Conservation (phyloP, 2,329 filamentous ascomycete species). For the Fusarium bactridioides region DNA sequence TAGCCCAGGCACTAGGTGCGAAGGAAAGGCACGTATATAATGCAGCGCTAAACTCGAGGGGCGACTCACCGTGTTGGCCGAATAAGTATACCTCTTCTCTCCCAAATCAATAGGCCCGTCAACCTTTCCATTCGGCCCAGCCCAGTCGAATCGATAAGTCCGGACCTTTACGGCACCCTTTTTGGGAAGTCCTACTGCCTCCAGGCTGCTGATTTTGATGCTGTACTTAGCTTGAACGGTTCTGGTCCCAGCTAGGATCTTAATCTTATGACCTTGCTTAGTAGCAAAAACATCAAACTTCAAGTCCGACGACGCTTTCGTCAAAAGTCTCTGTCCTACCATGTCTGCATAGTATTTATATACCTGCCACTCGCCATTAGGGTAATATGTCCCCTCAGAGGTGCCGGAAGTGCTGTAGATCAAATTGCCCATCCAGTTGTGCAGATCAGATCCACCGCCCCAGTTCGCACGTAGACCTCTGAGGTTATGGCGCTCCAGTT, state of each 20-base stretch:
- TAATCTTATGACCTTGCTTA: fast-evolving
- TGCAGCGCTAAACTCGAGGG: fast-evolving
- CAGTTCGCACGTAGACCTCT: not conserved
- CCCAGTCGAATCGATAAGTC: not conserved
- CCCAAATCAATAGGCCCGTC: not conserved
- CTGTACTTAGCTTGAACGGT: not conserved
- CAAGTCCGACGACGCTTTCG: not conserved
- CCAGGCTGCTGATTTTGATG: fast-evolving
- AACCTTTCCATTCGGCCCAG: not conserved
- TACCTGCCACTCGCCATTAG: not conserved
- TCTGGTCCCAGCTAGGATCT: not conserved
- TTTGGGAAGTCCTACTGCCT: fast-evolving
- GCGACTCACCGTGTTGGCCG: not conserved
- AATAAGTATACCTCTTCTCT: not conserved
- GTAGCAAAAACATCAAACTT: not conserved
- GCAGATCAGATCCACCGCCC: not conserved
- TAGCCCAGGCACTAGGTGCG: fast-evolving
- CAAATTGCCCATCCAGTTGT: not conserved
- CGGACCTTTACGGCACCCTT: not conserved
- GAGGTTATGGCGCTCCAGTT: not conserved
- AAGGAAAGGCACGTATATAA: not conserved
- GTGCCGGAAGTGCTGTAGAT: not conserved
- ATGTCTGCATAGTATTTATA: not conserved
- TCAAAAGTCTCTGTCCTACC: not conserved
- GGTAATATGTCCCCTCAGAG: not conserved